Evolutionary conservation across 2,329 filamentous ascomycete species (phyloP), one percentile per base, ranked within the genome.

Genomic region (Blastomyces emzantsi): DNA sequence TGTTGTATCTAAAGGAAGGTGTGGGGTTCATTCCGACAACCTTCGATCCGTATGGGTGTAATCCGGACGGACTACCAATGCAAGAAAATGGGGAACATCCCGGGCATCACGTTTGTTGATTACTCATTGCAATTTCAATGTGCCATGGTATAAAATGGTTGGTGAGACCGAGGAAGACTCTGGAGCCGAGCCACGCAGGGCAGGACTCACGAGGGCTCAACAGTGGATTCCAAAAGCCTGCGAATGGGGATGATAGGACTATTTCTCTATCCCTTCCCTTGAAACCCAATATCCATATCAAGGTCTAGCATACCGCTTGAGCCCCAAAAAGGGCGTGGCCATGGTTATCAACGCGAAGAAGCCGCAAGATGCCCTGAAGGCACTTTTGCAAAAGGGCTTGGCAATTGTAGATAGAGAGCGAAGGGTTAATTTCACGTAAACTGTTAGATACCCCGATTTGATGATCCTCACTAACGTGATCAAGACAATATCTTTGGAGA

Each of bases 1-100:
- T 97, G 7, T 76, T 99, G 47, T 88, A 92, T 67, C 78, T 97
- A 61, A 92, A 89, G 73, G 80, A 82, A 67, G 82, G 82, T 6
- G 79, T 82, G 11, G 79, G 79, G 3, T 74, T 76, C 39, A 79
- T 79, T 49, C 70, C 73, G 39, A 73, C 76, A 6, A 30, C 52
- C 19, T 71, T 74, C 64, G 76, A 79, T 65, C 70, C 73, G 2
- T 74, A 73, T 55, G 62, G 55, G 28, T 47, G 30, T 36, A n/a
- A 59, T 47, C 22, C 39, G 39, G 43, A 62, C 39, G 30, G 52
- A n/a, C 17, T 61, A n/a, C 60, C 57, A 39, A 36, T 25, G 19
- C 30, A 67, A 64, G 66, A 69, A 61, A 67, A 65, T 59, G 63
- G 62, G 19, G 58, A 60, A 22, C n/a, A 55, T 17, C 57, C 62